A percentile compares a stretch with the other conserved stretches of the same genome.
Conservation (phyloP, 2,329 filamentous ascomycete species). For the Fusarium lateritium region DNA sequence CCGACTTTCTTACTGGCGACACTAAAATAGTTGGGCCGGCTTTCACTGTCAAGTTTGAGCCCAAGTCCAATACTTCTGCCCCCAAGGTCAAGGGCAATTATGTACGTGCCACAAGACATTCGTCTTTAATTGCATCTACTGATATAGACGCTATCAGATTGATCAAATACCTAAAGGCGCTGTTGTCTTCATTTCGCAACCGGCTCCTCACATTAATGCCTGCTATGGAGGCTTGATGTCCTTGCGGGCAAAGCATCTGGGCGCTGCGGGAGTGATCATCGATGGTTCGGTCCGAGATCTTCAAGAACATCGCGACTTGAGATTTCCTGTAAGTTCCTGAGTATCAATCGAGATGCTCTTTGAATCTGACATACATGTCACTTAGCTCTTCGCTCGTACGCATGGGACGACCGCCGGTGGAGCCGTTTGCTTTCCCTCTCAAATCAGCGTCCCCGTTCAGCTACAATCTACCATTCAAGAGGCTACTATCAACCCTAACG, state of each 20-base stretch:
- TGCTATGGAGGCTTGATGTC: constrained; percentile 38
- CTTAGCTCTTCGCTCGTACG: constrained; percentile 19
- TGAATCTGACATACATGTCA: background rate
- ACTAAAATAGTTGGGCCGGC: constrained; percentile 25
- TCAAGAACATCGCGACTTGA: constrained; percentile 33
- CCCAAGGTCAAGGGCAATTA: constrained; percentile 28
- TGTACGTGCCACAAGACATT: background rate
- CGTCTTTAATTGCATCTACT: background rate
- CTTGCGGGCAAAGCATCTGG: constrained; percentile 23
- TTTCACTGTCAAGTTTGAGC: constrained; percentile 25
- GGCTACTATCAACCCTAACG: background rate
- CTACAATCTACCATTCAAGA: constrained; percentile 20
- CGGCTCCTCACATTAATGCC: constrained; percentile 19
- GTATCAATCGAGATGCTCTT: background rate
- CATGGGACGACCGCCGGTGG: constrained; percentile 21
- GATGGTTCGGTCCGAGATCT: constrained; percentile 34
- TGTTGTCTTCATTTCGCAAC: constrained; percentile 31
- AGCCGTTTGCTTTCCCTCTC: constrained; percentile 13
- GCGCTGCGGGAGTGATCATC: constrained; percentile 15
- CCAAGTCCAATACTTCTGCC: constrained; percentile 14
- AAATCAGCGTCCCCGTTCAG: constrained; percentile 24
- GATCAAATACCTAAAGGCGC: constrained; percentile 24
- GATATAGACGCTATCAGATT: constrained; percentile 4
- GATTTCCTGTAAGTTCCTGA: constrained; percentile 1
- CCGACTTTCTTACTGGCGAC: constrained; percentile 9